Base-by-base conservation (phyloP, 441 rosid species). In the Bocquillonia castaneifolia region DNA sequence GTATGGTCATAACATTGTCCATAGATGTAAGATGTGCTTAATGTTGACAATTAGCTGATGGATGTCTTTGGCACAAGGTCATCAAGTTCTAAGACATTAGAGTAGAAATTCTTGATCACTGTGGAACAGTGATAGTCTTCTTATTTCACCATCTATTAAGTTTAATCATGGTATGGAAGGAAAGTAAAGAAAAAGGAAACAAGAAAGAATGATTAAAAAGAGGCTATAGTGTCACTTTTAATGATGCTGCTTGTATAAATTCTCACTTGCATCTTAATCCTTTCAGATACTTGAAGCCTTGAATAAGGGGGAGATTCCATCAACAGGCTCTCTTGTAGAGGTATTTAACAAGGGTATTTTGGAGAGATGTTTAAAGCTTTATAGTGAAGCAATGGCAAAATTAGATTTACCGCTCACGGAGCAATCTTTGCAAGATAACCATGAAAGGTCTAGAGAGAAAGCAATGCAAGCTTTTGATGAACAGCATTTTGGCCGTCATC, bases 251-350 rank as follows among this genome's bases (percentile, higher is more conserved):
- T 63, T 22, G 57, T 71, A 36, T 6, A 36, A 53, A 66, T 75
- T 17, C 48, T 59, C 32, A 51, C 22, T 48, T 62, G 50, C 48
- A 3, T 69, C 61, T 71, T 72, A 69, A 57, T 59, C 50, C 67
- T 80, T 82, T 70, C 86, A 94, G 99, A 94, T 94, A 74, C 87
- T 94, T 59, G 96, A 92, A 75, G 98, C 99, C 31, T 81, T 94
- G 79, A 94, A 94, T 73, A 94, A 94, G 80, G 99, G 99, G 67
- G 98, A 94, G 81, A 94, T 94, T 76, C 99, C 99, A 74, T 86
- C 99, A 59, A 94, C 99, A 22, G 99, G 99, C 70, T 94, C 98
- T 67, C 86, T 94, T 34, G 98, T 94, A 74, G 98, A 94, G 89
- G 84, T 90, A 75, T 94, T 94, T 80, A 94, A 94, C 68, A 94